Conservation (phyloP, 2,329 filamentous ascomycete genomes). For the Diaporthe sp. region DNA sequence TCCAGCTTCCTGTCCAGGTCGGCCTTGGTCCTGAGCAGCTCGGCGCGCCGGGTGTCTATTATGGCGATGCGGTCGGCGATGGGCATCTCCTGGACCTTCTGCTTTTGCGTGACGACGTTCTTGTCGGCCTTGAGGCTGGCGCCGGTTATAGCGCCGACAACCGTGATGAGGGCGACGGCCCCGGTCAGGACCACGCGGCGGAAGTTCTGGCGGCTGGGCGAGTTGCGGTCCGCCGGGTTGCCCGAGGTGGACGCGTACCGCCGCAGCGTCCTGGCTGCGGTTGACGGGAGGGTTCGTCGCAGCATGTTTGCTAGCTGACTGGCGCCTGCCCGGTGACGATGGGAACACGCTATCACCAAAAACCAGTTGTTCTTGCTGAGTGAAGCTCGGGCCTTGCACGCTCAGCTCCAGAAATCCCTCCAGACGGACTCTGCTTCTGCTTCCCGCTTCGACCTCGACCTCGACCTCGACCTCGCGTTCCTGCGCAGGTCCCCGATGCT, state of each 20-base stretch:
- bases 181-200: slow-evolving; percentile 45
- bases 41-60: slow-evolving; percentile 46
- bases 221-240: not conserved
- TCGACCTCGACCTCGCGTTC: not conserved
- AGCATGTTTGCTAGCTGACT: not conserved
- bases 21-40: slow-evolving; percentile 45
- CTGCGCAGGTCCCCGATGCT: not conserved
- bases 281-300: not conserved
- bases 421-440: slow-evolving; percentile 41
- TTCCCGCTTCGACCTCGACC: slow-evolving; percentile 28
- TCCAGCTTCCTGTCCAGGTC: slow-evolving; percentile 50
- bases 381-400: no score
- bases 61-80: slow-evolving; percentile 49
- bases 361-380: not conserved
- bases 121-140: slow-evolving; percentile 49
- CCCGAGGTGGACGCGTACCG: slow-evolving; percentile 19
- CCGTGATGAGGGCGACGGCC: slow-evolving; percentile 48
- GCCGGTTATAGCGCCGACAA: slow-evolving; percentile 50
- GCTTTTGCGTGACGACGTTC: slow-evolving; percentile 35
- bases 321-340: not conserved
- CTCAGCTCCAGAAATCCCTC: slow-evolving; percentile 46
- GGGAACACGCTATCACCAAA: not conserved
- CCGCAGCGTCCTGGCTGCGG: slow-evolving; percentile 13
- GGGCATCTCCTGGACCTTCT: slow-evolving; percentile 46
- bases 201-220: slow-evolving; percentile 38